Conservation (phyloP, 441 rosid genomes). For the Raphanus hybrid region DNA sequence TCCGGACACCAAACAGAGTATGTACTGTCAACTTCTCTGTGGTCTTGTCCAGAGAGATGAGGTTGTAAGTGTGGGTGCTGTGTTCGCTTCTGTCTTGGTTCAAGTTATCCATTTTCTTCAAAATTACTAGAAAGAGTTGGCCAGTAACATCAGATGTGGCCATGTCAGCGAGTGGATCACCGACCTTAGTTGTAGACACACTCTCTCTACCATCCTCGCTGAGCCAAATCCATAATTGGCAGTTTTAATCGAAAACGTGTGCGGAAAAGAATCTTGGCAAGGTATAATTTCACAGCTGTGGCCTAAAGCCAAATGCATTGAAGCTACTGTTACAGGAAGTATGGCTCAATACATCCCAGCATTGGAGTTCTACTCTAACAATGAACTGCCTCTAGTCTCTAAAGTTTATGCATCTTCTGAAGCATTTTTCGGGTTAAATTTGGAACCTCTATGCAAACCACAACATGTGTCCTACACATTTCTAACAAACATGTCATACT, state of each 20-base stretch:
- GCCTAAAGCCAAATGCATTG: constrained; percentile 6
- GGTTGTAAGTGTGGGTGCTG: neutral
- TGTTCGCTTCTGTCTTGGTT: neutral
- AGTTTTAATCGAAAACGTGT: neutral
- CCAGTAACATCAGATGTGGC: neutral
- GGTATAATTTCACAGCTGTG: neutral
- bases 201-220: neutral
- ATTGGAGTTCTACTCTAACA: neutral
- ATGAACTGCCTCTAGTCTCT: neutral
- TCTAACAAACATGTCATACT: constrained; percentile 5
- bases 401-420: neutral
- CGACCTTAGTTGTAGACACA: neutral
- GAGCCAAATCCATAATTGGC: neutral
- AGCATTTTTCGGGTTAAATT: neutral
- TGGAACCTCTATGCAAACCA: constrained; percentile 10
- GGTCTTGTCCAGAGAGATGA: constrained; percentile 5
- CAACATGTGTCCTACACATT: constrained; percentile 13
- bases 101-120: constrained; percentile 2
- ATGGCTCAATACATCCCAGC: constrained; percentile 5
- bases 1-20: constrained; percentile 7
- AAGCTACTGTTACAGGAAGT: neutral
- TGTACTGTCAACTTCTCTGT: constrained; percentile 6
- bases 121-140: neutral
- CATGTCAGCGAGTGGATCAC: constrained; percentile 5
- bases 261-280: neutral